Percentiles rank a stretch among this genome's conserved stretches.
Conservation (phyloP, 2,329 filamentous ascomycete genomes). For the Talaromyces amestolkiae region DNA sequence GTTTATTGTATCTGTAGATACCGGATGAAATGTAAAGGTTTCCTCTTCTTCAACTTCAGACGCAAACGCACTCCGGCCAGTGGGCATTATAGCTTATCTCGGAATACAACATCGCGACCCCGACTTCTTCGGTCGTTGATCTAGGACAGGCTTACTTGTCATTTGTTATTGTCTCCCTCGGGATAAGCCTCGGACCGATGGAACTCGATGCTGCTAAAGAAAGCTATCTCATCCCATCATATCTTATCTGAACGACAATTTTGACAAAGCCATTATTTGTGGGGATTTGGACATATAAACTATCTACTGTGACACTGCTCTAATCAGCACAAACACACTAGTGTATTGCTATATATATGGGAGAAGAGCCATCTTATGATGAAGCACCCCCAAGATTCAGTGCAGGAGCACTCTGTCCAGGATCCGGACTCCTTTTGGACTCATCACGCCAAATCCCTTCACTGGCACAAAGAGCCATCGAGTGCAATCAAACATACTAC, state of each 20-base stretch:
- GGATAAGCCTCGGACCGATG: slow-evolving; percentile 1
- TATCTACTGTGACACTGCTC: not conserved
- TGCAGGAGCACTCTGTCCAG: slow-evolving; percentile 59
- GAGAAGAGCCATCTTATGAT: not conserved
- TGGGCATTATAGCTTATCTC: not conserved
- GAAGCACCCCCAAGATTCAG: slow-evolving; percentile 47
- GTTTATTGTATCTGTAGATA: not conserved
- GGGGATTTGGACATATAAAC: not conserved
- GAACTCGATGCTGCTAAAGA: not conserved
- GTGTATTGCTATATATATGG: not conserved
- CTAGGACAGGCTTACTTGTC: not conserved
- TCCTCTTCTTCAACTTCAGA: not conserved
- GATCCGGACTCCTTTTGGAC: slow-evolving; percentile 73
- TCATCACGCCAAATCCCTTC: slow-evolving; percentile 67
- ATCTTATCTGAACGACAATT: not conserved
- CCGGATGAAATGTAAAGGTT: no score
- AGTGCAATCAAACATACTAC: slow-evolving; percentile 58
- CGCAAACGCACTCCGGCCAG: not conserved
- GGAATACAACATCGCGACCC: not conserved
- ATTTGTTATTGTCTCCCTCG: not conserved
- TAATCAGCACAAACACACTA: not conserved
- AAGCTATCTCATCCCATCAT: not conserved
- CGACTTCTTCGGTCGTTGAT: not conserved
- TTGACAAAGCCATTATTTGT: not conserved
- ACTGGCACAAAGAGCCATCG: slow-evolving; percentile 77